Evolutionary conservation across 345 rosid genomes (phyloP), one percentile per base, ranked within the genome.

Genomic region (Hibiscus tridactylites): DNA sequence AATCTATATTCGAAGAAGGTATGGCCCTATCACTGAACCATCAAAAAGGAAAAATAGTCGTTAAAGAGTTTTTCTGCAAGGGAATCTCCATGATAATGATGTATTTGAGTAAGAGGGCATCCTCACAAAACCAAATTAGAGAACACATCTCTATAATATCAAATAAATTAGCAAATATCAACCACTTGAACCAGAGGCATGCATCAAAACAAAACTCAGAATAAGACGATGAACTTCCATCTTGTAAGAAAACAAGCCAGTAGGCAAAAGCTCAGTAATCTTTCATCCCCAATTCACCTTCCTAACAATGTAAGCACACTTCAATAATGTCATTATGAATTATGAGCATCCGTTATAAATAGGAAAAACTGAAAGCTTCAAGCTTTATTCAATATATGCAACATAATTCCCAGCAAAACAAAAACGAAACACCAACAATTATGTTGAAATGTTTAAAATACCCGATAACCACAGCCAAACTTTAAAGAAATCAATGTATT

Each of bases 11-110:
- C 57, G 78, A 81, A 16, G 97, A 87, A 10, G 96, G 99, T 75
- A 91, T 88, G 65, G 87, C 83, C 84, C 92, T 88, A 80, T 90
- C 88, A 77, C 99, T 95, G 90, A 63, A 81, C 86, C 68, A 16
- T 64, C 6, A 2, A 78, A 33, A 70, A 60, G 73, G 66, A 44
- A 75, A 59, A 62, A 19, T 12, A 65, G 28, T 49, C 2, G 28
- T 77, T 52, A 26, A 37, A 54, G 13, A 11, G 4, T 59, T 16
- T 26, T 33, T 13, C 11, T 3, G 46, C 12, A 16, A 28, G 12
- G 54, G 19, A 26, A 16, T 49, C 28, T 49, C 42, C 71, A 68
- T 28, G n/a, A 29, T 31, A 3, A 28, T 9, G 4, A 68, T 6
- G 17, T 29, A 16, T 50, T 29, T 4, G 5, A 68, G 24, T 50